Percentiles rank a stretch among this genome's conserved stretches.
These are phyloP conservation scores for Phytophthora citricola DNA, from an alignment of 352 stramenopile species.

Conservation along the genomic window DNA sequence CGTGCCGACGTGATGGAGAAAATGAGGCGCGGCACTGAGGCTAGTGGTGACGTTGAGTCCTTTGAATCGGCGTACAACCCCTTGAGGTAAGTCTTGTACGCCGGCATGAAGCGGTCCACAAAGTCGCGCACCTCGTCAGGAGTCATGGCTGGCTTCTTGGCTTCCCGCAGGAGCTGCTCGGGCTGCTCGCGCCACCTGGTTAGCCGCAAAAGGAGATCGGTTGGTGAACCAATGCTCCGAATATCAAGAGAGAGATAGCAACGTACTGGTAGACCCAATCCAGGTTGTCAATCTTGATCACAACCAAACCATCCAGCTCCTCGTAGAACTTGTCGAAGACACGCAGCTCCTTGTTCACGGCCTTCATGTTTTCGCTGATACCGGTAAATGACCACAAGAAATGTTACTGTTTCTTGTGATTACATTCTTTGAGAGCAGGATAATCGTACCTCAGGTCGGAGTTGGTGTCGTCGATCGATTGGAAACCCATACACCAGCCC, in stretches of 20 bases:
- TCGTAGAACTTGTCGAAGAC: conserved; percentile 75
- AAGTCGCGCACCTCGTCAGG: conserved; percentile 80
- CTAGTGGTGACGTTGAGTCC: conserved; percentile 27
- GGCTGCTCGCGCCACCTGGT: conserved; percentile 84
- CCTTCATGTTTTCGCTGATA: conserved; percentile 57
- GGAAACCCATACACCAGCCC: conserved; percentile 88
- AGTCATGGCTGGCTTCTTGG: conserved; percentile 69
- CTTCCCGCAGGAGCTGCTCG: conserved; percentile 67
- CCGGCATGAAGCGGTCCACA: conserved; percentile 88
- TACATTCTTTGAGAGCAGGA: background rate
- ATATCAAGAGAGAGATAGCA: conserved; percentile 1
- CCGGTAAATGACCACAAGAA: background rate
- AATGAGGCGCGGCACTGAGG: conserved; percentile 53
- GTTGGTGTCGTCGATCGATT: conserved; percentile 48
- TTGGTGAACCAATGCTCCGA: conserved; percentile 8
- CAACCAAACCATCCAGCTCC: conserved; percentile 67
- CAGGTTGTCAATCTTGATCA: conserved; percentile 76
- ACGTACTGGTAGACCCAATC: conserved; percentile 87
- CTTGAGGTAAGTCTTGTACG: conserved; percentile 76
- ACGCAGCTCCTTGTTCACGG: conserved; percentile 69
- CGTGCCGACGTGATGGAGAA: conserved; percentile 62
- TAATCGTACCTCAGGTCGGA: conserved; percentile 41
- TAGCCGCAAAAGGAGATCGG: conserved; percentile 3
- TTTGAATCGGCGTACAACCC: conserved; percentile 59
- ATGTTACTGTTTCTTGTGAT: no score